Base-by-base conservation (phyloP, 495 filamentous ascomycete species). In the Trichoderma asperelloides region DNA sequence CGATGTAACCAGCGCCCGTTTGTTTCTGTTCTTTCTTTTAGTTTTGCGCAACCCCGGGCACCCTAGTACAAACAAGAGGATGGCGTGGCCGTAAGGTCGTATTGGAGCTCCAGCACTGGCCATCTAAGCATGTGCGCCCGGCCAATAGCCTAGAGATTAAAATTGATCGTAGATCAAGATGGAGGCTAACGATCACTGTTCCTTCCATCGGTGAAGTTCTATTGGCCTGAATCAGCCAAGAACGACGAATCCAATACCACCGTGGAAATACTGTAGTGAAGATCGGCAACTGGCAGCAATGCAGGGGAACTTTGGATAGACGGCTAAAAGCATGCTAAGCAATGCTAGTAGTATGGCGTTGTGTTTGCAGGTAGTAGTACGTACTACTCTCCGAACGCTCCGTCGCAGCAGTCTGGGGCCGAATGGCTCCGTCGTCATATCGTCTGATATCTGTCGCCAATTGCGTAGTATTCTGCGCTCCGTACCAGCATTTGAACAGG, bases 161-260 rank as follows among this genome's bases (percentile, higher is more conserved):
- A 60, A 60, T 13, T 60, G 55, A 60, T 60, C 55, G 55, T 60
- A 60, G 55, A 60, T 60, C 55, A 60, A 60, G 55, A 60, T 60
- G 55, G 55, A 30, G 27, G 55, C 55, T 60, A 30, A 4, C 23
- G 23, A 30, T 18, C 55, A 30, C 16, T 28, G 9, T 28, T 60
- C 55, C 9, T 8, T 30, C 55, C 55, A 60, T 60, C 55, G 27
- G n/a, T 18, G n/a, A 25, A 45, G 41, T 18, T 6, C 41, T 45
- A 45, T 45, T 45, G 41, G 41, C 41, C 4, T 15, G 13, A 18
- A 18, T 6, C 18, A n/a, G 18, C 18, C 16, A n/a, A n/a, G 18
- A 51, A 12, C 13, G 3, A 16, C 47, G 47, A 21, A n/a, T 6
- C 21, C 47, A 8, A 51, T 21, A 51, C 47, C 47, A n/a, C 18